phyloP scores from a whole-genome alignment of 495 filamentous ascomycete genomes.

The Penicillium cataractarum region DNA sequence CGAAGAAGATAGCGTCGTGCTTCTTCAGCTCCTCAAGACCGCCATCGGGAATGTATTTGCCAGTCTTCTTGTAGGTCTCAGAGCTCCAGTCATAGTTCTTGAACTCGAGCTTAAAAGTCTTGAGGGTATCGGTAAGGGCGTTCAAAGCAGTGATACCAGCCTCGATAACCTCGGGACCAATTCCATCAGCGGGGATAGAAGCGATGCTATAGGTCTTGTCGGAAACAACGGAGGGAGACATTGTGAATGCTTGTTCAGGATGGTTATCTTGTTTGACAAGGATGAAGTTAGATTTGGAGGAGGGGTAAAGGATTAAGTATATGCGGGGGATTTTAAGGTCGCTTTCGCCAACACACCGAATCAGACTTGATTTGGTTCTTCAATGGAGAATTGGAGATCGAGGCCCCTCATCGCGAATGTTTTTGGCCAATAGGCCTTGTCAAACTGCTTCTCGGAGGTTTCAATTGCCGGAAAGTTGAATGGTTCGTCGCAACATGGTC shows the following conservation, averaged over 20 bases:
- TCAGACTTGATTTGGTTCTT: constrained; percentile 11
- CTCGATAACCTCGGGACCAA: constrained; percentile 56
- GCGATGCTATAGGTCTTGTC: constrained; percentile 50
- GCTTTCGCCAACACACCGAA: neutral
- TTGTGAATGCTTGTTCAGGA: neutral
- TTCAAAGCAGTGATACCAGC: constrained; percentile 52
- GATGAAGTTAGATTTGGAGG: constrained; percentile 4
- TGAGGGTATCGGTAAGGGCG: constrained; percentile 44
- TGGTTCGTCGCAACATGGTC: no score
- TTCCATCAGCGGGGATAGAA: constrained; percentile 57
- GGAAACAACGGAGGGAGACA: constrained; percentile 21
- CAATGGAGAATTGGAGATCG: constrained; percentile 7
- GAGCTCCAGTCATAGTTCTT: constrained; percentile 56
- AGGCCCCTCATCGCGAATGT: constrained; percentile 14
- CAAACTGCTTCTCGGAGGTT: constrained; percentile 13
- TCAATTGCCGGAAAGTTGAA: constrained; percentile 15
- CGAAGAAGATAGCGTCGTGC: constrained; percentile 60
- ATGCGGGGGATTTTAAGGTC: constrained; percentile 19
- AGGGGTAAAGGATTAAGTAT: constrained; percentile 13
- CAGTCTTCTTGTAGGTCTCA: constrained; percentile 55
- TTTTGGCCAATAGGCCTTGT: constrained; percentile 12
- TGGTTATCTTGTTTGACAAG: neutral
- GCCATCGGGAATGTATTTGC: constrained; percentile 58
- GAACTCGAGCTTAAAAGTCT: constrained; percentile 54
- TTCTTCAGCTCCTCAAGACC: constrained; percentile 55